phyloP scores from a whole-genome alignment of 2,329 filamentous ascomycete species.

The Trichoderma harzianum region DNA sequence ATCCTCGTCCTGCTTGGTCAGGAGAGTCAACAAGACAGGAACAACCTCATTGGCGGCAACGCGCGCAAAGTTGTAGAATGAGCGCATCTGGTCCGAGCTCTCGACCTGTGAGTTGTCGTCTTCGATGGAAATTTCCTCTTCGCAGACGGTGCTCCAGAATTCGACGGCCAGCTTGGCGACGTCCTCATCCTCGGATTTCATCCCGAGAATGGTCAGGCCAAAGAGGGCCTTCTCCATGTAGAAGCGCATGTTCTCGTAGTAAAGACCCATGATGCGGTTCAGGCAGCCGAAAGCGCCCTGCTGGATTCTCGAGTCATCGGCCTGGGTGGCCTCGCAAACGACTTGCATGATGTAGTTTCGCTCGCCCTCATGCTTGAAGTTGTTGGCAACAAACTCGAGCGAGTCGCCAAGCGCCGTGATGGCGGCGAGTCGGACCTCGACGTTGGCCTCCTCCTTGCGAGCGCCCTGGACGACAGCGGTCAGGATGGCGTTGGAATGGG shows the following conservation, averaged over 20 bases:
- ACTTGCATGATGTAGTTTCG: slow-evolving; percentile 99
- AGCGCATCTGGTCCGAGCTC: slow-evolving; percentile 77
- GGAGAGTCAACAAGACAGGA: slow-evolving; percentile 79
- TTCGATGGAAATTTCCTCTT: slow-evolving; percentile 96
- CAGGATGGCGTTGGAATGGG: slow-evolving; percentile 95
- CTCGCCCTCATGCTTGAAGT: slow-evolving; percentile 99
- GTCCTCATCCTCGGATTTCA: slow-evolving; percentile 97
- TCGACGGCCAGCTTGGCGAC: slow-evolving; percentile 97
- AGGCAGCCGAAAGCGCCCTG: slow-evolving; percentile 95
- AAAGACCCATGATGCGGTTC: slow-evolving; percentile 97
- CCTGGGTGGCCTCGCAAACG: slow-evolving; percentile 97
- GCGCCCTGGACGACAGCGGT: slow-evolving; percentile 97
- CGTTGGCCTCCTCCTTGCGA: slow-evolving; percentile 90
- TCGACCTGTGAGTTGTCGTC: slow-evolving; percentile 83
- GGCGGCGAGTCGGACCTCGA: slow-evolving; percentile 85
- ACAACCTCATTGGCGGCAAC: slow-evolving; percentile 93
- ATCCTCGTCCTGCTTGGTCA: slow-evolving; percentile 97
- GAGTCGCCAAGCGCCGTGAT: slow-evolving; percentile 94
- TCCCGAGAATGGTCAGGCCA: slow-evolving; percentile 92
- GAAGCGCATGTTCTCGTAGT: slow-evolving; percentile 99
- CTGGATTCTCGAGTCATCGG: slow-evolving; percentile 84
- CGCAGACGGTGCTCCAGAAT: slow-evolving; percentile 99
- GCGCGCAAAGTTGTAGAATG: slow-evolving; percentile 93
- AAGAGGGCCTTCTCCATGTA: slow-evolving; percentile 99
- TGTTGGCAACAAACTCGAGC: slow-evolving; percentile 94